Percentiles rank a stretch among this genome's conserved stretches.
These are phyloP conservation scores for Cyclotella choctawhatcheeana DNA, from an alignment of 108 stramenopile species.

Conservation along the genomic window DNA sequence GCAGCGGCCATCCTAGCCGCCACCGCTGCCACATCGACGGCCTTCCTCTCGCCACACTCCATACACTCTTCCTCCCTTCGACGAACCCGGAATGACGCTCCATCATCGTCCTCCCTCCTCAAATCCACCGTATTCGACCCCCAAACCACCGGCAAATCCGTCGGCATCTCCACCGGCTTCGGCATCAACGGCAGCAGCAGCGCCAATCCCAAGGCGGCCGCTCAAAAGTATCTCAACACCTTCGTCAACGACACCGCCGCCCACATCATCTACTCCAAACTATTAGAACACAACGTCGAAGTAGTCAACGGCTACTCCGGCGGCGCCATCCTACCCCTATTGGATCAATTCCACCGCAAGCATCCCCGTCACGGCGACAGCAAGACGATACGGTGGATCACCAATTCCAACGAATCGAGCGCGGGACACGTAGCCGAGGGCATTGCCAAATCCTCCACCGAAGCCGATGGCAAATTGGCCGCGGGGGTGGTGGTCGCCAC, in stretches of 20 bases:
- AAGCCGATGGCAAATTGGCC: slow-evolving; percentile 65
- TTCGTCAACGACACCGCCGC: slow-evolving; percentile 80
- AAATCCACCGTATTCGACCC: slow-evolving; percentile 48
- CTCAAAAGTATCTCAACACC: slow-evolving; percentile 44
- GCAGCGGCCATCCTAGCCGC: slow-evolving; percentile 27
- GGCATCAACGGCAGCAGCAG: slow-evolving; percentile 37
- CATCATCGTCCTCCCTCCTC: slow-evolving; percentile 1
- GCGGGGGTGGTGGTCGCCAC: slow-evolving; percentile 90
- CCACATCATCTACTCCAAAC: slow-evolving; percentile 83
- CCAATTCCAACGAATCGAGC: slow-evolving; percentile 86
- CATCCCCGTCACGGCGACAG: slow-evolving; percentile 76
- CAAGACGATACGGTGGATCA: slow-evolving; percentile 85
- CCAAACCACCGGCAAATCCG: slow-evolving; percentile 46
- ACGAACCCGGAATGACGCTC: not conserved
- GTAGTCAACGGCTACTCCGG: slow-evolving; percentile 94
- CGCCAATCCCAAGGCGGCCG: slow-evolving; percentile 37
- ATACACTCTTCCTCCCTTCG: not conserved
- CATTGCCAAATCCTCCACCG: slow-evolving; percentile 83
- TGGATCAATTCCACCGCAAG: slow-evolving; percentile 86
- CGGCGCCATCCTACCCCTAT: slow-evolving; percentile 88
- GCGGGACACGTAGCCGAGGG: slow-evolving; percentile 92
- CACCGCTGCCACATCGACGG: slow-evolving; percentile 1
- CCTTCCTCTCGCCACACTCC: slow-evolving; percentile 7
- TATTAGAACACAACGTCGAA: slow-evolving; percentile 77
- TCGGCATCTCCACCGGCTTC: slow-evolving; percentile 43